Conservation (phyloP, 345 rosid genomes). For the Populus euphratica region DNA sequence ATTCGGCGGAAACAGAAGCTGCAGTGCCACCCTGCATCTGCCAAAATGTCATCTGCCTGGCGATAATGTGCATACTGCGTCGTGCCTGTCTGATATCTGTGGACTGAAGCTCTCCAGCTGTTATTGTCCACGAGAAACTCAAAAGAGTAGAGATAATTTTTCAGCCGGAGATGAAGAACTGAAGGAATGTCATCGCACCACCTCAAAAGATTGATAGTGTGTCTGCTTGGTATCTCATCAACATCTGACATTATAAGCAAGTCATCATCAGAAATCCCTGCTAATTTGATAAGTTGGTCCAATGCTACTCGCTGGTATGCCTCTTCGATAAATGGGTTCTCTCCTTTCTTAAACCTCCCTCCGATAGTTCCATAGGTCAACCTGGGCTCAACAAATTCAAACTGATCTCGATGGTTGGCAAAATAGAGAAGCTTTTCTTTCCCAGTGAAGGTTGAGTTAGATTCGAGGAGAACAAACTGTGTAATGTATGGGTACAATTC, state of each 20-base stretch:
- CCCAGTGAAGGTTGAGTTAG: slow-evolving; percentile 80
- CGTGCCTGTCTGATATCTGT: slow-evolving; percentile 55
- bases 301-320: slow-evolving; percentile 76
- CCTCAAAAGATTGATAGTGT: slow-evolving; percentile 73
- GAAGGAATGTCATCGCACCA: slow-evolving; percentile 81
- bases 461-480: slow-evolving; percentile 77
- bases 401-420: slow-evolving; percentile 50
- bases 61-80: slow-evolving; percentile 69
- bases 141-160: slow-evolving; percentile 76
- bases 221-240: slow-evolving; percentile 86
- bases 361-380: slow-evolving; percentile 70
- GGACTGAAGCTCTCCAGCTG: slow-evolving; percentile 92
- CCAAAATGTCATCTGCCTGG: slow-evolving; percentile 56
- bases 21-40: slow-evolving; percentile 83
- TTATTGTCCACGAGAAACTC: slow-evolving; percentile 69
- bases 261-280: slow-evolving; percentile 78
- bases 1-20: slow-evolving; percentile 62
- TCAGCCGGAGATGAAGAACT: slow-evolving; percentile 65
- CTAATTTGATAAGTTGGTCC: slow-evolving; percentile 65
- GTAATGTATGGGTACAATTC: slow-evolving; percentile 74
- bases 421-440: slow-evolving; percentile 57
- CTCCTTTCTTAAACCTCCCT: slow-evolving; percentile 73
- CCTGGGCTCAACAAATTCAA: slow-evolving; percentile 68
- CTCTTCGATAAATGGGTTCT: slow-evolving; percentile 77
- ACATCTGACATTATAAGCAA: slow-evolving; percentile 84